Base-by-base conservation (phyloP, 345 rosid species). In the Populus alba region DNA sequence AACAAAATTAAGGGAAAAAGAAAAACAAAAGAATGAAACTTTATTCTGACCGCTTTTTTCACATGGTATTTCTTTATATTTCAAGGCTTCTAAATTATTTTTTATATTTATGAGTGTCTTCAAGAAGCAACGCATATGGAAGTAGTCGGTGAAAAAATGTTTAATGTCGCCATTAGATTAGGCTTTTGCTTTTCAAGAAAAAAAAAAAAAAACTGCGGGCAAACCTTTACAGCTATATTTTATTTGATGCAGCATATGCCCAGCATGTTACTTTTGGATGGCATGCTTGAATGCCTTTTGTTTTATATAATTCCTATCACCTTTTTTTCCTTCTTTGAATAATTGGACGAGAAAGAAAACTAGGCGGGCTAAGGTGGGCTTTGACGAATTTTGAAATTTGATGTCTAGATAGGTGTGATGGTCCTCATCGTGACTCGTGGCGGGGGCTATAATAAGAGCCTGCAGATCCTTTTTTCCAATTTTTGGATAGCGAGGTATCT, bases 221-320 rank as follows among this genome's bases (percentile, higher is more conserved):
- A 27, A 55, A 8, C 66, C 71, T 25, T 78, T 70, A n/a, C 31
- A 71, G 39, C 4, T 35, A 23, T 8, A 18, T 17, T 3, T 12
- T 57, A 23, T 23, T 59, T n/a, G 63, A 39, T 72, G 35, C 7
- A 47, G 70, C 70, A 43, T 61, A 62, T 71, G 69, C 43, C 71
- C 27, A 35, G 38, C 71, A 62, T 31, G 76, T 37, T 71, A 49
- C 71, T 78, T 78, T 71, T 45, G 38, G 35, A 61, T 8, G 33
- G 80, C 80, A 78, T 63, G 79, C 74, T 55, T 69, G 41, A 27
- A 13, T 74, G 43, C 27, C 7, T 10, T 17, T 55, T 13, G 2
- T 33, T 8, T 29, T 51, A 29, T 74, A n/a, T 10, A 1, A 8
- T 23, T 23, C n/a, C 22, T n/a, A 43, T 43, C 47, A 11, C 65